Conservation (phyloP, 106 monocot species). For the Acorus calamus region DNA sequence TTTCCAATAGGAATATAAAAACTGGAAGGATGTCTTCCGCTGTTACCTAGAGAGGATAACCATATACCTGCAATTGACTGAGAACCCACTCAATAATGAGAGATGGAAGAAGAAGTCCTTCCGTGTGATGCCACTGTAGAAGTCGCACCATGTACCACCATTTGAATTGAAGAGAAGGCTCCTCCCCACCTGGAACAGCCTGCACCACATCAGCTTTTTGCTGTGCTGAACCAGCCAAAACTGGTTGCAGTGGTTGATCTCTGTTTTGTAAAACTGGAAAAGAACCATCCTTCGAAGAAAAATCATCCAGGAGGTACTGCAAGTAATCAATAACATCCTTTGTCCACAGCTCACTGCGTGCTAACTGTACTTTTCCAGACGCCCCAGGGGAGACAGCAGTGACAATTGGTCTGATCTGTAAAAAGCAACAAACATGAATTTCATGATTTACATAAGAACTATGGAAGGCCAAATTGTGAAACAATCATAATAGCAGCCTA, state of each 20-base stretch:
- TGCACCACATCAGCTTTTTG: slow-evolving; percentile 31
- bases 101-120: slow-evolving; percentile 75
- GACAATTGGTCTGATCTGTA: slow-evolving; percentile 47
- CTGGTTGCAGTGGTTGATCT: slow-evolving; percentile 41
- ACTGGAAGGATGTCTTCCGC: too few relatives aligned
- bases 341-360: slow-evolving; percentile 76
- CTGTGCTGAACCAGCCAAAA: slow-evolving; percentile 19
- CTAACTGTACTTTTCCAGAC: slow-evolving; percentile 62
- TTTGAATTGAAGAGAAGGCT: slow-evolving; percentile 48
- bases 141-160: slow-evolving; percentile 88
- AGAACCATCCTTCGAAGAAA: slow-evolving; percentile 59
- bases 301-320: slow-evolving; percentile 81
- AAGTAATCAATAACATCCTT: slow-evolving; percentile 87
- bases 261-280: slow-evolving; percentile 17
- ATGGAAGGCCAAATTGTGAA: background rate
- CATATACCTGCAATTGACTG: slow-evolving; percentile 72
- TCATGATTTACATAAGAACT: background rate
- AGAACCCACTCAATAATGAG: slow-evolving; percentile 70
- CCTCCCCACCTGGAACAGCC: slow-evolving; percentile 36
- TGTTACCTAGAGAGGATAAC: background rate
- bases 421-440: background rate
- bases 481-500: too few relatives aligned
- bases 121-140: slow-evolving; percentile 69
- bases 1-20: too few relatives aligned
- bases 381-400: slow-evolving; percentile 35